Conservation (phyloP, 2,329 filamentous ascomycete genomes). For the Aspergillus versicolor region DNA sequence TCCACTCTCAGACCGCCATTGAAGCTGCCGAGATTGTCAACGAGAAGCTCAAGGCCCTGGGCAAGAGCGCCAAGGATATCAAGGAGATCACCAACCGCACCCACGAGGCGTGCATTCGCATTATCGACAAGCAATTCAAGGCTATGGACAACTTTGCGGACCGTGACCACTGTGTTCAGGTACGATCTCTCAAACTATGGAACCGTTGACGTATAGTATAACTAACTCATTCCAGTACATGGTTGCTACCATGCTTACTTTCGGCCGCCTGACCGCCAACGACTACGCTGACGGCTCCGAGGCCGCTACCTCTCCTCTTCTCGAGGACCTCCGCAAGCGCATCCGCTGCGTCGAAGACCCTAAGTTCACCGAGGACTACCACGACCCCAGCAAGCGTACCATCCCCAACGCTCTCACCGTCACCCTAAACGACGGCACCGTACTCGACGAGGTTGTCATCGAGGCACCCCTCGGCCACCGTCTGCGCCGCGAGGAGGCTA, state of each 20-base stretch:
- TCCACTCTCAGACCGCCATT: slow-evolving; percentile 97
- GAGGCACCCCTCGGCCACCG: slow-evolving; percentile 94
- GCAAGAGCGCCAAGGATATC: slow-evolving; percentile 92
- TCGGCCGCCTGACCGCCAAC: slow-evolving; percentile 85
- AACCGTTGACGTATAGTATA: background rate
- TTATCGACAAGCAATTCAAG: slow-evolving; percentile 99
- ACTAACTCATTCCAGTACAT: slow-evolving; percentile 66
- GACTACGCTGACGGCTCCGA: slow-evolving; percentile 94
- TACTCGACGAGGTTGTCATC: slow-evolving; percentile 85
- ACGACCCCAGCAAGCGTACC: slow-evolving; percentile 86
- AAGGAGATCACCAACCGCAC: slow-evolving; percentile 91
- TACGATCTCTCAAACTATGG: slow-evolving; percentile 24
- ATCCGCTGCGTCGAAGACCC: slow-evolving; percentile 97
- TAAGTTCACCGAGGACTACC: slow-evolving; percentile 92
- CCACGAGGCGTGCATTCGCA: slow-evolving; percentile 96
- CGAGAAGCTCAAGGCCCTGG: slow-evolving; percentile 75
- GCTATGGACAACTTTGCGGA: slow-evolving; percentile 99
- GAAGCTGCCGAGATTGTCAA: slow-evolving; percentile 90
- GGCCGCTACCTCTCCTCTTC: slow-evolving; percentile 82
- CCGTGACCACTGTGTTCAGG: slow-evolving; percentile 97
- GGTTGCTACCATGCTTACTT: slow-evolving; percentile 93
- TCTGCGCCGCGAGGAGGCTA: slow-evolving; percentile 88
- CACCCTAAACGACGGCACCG: slow-evolving; percentile 88
- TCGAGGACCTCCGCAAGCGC: slow-evolving; percentile 88
- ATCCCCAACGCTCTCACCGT: slow-evolving; percentile 97